Evolutionary conservation across 2,329 filamentous ascomycete genomes (phyloP).

Genomic region (Paecilomyces dactylethromorphus): DNA sequence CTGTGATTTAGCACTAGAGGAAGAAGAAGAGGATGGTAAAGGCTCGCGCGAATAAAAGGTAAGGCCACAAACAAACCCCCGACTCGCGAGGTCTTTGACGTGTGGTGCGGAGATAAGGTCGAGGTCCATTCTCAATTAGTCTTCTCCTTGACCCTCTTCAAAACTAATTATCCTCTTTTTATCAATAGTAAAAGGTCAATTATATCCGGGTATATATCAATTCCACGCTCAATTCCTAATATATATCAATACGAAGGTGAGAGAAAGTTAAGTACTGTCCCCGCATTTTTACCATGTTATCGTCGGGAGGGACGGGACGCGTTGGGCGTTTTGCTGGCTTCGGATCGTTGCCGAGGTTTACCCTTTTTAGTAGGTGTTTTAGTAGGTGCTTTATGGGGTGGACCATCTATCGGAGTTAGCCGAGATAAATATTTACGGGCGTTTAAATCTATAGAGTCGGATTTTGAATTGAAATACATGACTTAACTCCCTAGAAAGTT

Average conservation of each 20-base stretch:
- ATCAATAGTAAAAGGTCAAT: too few relatives aligned
- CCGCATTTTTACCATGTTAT: too few relatives aligned
- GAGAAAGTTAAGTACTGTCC: too few relatives aligned
- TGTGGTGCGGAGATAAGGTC: slow-evolving; percentile 16
- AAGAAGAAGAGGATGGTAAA: neutral
- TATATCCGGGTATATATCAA: too few relatives aligned
- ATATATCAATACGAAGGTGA: too few relatives aligned
- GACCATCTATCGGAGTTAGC: neutral
- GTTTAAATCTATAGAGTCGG: too few relatives aligned
- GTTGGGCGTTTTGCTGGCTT: neutral
- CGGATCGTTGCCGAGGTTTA: neutral
- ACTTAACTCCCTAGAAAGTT: too few relatives aligned
- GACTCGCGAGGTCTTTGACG: slow-evolving; percentile 22
- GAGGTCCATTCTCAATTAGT: slow-evolving; percentile 10
- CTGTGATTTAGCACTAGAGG: slow-evolving; percentile 3
- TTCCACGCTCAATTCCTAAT: too few relatives aligned
- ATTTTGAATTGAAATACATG: too few relatives aligned
- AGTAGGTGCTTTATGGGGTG: neutral
- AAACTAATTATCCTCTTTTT: too few relatives aligned
- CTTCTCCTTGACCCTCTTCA: neutral
- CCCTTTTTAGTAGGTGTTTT: neutral
- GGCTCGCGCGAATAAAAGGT: slow-evolving; percentile 25
- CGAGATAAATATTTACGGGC: too few relatives aligned
- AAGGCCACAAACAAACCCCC: slow-evolving; percentile 45
- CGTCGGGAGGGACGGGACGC: too few relatives aligned